Evolutionary conservation across 1,284 basidiomycete genomes (phyloP).

Genomic region (Veloboletus limbatus): DNA sequence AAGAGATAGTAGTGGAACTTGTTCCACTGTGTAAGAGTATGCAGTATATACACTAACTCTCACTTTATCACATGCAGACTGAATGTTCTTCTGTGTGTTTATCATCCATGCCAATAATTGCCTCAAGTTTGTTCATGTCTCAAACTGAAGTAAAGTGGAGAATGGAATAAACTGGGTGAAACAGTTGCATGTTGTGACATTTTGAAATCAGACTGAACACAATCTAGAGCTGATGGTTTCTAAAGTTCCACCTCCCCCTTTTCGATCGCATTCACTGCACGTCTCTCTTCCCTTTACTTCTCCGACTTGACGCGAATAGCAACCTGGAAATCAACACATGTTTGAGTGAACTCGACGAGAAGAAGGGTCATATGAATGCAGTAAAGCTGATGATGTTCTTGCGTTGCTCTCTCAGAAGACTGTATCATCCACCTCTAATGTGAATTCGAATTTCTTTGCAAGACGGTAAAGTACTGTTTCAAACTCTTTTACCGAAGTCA

Average conservation of each 20-base stretch:
- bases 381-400: conserved; percentile 92
- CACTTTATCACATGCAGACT: too few relatives aligned
- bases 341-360: neutral
- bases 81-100: too few relatives aligned
- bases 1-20: too few relatives aligned
- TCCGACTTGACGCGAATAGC: conserved; percentile 68
- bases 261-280: conserved; percentile 42
- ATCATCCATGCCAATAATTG: too few relatives aligned
- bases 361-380: conserved; percentile 48
- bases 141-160: too few relatives aligned
- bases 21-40: too few relatives aligned
- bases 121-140: too few relatives aligned
- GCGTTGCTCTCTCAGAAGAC: conserved; percentile 80
- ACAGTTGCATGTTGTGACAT: neutral
- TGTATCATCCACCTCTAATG: conserved; percentile 24
- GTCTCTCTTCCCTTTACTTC: conserved; percentile 57
- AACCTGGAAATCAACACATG: conserved; percentile 44
- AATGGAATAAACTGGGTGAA: too few relatives aligned
- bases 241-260: conserved; percentile 39
- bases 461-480: conserved; percentile 52
- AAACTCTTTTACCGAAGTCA: conserved; percentile 63
- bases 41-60: too few relatives aligned
- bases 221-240: conserved; percentile 65
- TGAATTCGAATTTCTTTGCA: neutral
- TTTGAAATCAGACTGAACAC: conserved; percentile 44